These are phyloP conservation scores for Botrytis medusae DNA, from an alignment of 2,329 filamentous ascomycete genomes.

Conservation along the genomic window DNA sequence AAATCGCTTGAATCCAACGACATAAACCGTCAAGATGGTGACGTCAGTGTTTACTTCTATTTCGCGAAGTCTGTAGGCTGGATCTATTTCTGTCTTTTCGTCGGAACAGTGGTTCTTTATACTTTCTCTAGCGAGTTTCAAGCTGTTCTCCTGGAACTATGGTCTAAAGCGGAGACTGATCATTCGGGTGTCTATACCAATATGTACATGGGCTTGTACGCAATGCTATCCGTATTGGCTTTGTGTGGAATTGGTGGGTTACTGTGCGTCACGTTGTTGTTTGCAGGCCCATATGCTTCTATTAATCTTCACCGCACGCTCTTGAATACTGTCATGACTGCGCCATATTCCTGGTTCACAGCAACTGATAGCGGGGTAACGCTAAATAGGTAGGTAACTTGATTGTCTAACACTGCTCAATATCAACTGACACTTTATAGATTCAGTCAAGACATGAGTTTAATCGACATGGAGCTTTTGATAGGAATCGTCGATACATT, in stretches of 20 bases:
- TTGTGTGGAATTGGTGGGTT: conserved; percentile 2
- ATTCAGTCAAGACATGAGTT: conserved; percentile 35
- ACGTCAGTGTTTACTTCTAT: conserved; percentile 17
- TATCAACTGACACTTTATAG: conserved; percentile 27
- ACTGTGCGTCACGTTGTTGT: background rate
- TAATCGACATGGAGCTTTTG: conserved; percentile 38
- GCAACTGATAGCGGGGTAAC: conserved; percentile 6
- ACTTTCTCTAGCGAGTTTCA: background rate
- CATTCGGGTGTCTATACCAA: background rate
- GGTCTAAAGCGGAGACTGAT: background rate
- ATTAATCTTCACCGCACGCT: conserved; percentile 48
- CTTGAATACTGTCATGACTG: conserved; percentile 46
- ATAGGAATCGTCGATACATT: conserved; percentile 22
- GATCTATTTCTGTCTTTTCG: background rate
- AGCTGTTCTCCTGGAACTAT: background rate
- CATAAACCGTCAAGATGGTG: conserved; percentile 11
- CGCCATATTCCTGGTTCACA: conserved; percentile 41
- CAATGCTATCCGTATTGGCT: conserved; percentile 3
- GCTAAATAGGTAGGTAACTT: background rate
- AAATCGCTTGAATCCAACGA: background rate
- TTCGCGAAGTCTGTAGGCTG: conserved; percentile 13
- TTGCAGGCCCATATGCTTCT: background rate
- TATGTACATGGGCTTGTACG: conserved; percentile 6
- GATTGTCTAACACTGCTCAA: background rate
- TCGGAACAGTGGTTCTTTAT: background rate